Evolutionary conservation across 106 monocot species (phyloP), one percentile per base, ranked within the genome.

Genomic region (Acorus gramineus): DNA sequence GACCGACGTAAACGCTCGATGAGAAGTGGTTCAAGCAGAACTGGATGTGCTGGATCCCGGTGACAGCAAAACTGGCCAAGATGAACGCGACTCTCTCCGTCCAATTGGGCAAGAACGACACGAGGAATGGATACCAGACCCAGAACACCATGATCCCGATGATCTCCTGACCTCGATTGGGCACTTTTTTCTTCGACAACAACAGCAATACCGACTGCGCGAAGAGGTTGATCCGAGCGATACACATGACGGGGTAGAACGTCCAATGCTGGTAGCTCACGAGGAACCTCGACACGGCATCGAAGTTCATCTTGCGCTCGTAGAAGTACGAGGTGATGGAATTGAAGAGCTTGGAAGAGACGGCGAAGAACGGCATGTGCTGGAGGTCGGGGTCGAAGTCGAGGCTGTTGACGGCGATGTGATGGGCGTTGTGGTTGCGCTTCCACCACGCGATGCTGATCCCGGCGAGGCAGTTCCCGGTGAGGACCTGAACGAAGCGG

Each of bases 1-100:
- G 49, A 3, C 69, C 69, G 2, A 69, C 59, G 9, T 69, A 69
- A 43, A 69, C 69, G 49, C 50, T 52, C 3, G 59, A 48, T 12
- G 69, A 60, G 51, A 69, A 69, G 42, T 60, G 59, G 42, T 69
- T 60, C 50, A 69, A 6, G 42, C 59, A 69, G 69, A 69, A 69
- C 51, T 69, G 69, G 9, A 69, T 9, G 9, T 69, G 69, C 50
- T 60, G 59, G 59, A 69, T 69, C 2, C 69, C 50, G 9, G 59
- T 60, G 49, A 60, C 50, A 0, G 8, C 7, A 50, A 69, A 50
- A 59, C 59, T 69, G 2, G 60, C 57, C 4, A 52, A 6, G 43
- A 69, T 48, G 9, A 69, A 69, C 59, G 44, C 52, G 9, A 52
- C 48, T 8, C 50, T 49, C 59, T 69, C 69, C 5, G 50, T 28